Conservation (phyloP, 495 filamentous ascomycete species). For the Lasiosphaeria miniovina region DNA sequence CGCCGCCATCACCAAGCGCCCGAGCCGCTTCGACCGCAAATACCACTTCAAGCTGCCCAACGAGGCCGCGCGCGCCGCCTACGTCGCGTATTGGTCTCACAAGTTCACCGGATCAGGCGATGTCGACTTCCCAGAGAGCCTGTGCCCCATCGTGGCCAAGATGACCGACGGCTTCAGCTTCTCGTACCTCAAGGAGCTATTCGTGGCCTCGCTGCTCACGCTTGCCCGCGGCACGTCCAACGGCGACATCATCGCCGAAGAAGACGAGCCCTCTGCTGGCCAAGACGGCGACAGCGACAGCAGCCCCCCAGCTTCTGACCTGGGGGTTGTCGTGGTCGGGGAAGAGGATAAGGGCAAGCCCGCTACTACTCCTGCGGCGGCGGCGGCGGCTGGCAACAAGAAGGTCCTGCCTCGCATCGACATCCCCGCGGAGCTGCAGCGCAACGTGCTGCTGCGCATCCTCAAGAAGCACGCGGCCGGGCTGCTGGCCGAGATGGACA, state of each 20-base stretch:
- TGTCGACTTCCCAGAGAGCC: constrained; percentile 44
- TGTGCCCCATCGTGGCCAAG: constrained; percentile 45
- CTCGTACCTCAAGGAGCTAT: constrained; percentile 56
- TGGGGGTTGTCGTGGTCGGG: not conserved
- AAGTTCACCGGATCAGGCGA: constrained; percentile 43
- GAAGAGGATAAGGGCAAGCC: not conserved
- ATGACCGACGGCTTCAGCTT: constrained; percentile 55
- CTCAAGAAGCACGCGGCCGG: constrained; percentile 25
- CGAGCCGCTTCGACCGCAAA: constrained; percentile 57
- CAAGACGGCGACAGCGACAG: not conserved
- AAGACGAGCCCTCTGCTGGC: not conserved
- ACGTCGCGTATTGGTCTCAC: constrained; percentile 47
- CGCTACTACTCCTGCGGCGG: not conserved
- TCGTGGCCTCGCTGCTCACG: constrained; percentile 42
- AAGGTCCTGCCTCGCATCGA: constrained; percentile 7
- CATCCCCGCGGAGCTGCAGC: constrained; percentile 17
- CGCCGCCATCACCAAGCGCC: constrained; percentile 52
- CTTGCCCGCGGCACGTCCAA: constrained; percentile 1
- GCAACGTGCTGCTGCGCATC: constrained; percentile 24
- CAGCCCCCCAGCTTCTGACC: not conserved
- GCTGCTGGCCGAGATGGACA: constrained; percentile 25
- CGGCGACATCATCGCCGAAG: not conserved
- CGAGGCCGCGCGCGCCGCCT: constrained; percentile 42
- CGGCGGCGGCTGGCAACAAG: constrained; percentile 11
- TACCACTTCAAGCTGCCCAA: constrained; percentile 52